Base-by-base conservation (phyloP, 1,139 yeast species). In the Meyerozyma athensensis region DNA sequence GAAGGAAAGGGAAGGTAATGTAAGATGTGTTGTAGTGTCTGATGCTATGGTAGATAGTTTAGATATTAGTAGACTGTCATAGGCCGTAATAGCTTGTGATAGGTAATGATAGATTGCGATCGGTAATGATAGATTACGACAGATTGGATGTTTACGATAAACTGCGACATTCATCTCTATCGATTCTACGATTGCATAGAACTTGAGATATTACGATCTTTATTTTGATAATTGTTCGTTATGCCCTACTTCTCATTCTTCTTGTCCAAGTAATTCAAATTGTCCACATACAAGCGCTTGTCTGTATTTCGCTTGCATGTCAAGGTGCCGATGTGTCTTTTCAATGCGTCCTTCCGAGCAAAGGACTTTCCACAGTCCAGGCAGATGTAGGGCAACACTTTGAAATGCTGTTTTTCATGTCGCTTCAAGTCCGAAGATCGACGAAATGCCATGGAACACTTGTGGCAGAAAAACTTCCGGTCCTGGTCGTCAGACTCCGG, bases 261-360 rank as follows among this genome's bases (percentile, higher is more conserved):
- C 31, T 23, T 10, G 14, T 45, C 46, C 38, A 65, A 51, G 43
- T 58, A 58, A 30, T 55, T 53, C 40, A 68, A 53, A 45, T 70
- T 69, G 18, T 61, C 67, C 26, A 55, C 43, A 42, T 68, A 68
- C 33, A 68, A 48, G 44, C 61, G 59, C 51, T 58, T 79, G 67
- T 60, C 85, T 47, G 68, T 69, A 47, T 83, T 84, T 40, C 92
- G 56, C 49, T 77, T 78, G 64, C 89, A 84, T 1, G 89, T 83
- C 42, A 80, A 65, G 0, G 90, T 84, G 37, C 81, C 85, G 46
- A 68, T 68, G 58, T 80, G 92, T 47, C 92, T 65, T 54, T 81
- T 83, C 46, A 85, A 64, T 0, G 94, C 92, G 58, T 84, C 94
- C 52, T 82, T 82, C 34, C 94, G 61, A 3, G 92, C 92, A 66